Conservation (phyloP, 768 basidiomycete genomes). For the Phallus indusiatus region DNA sequence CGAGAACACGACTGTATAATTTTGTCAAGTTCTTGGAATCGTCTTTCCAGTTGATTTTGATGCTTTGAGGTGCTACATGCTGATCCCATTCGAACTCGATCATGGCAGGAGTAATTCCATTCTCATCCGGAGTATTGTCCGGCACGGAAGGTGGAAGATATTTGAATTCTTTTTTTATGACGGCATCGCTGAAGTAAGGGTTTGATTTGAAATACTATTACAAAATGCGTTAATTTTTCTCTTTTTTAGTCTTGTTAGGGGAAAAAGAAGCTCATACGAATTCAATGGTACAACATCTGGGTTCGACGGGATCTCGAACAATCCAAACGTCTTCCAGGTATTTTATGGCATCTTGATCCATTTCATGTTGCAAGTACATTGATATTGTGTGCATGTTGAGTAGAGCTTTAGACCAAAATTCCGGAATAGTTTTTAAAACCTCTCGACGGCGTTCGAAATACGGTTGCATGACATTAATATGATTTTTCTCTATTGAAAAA, state of each 20-base stretch:
- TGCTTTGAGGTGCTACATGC: slow-evolving; percentile 57
- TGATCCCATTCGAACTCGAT: slow-evolving; percentile 74
- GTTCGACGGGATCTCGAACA: slow-evolving; percentile 59
- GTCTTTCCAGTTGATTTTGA: slow-evolving; percentile 76
- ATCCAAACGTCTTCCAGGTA: slow-evolving; percentile 85
- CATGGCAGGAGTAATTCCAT: slow-evolving; percentile 72
- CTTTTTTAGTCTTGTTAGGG: neutral
- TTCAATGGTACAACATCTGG: slow-evolving; percentile 75
- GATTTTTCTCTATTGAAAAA: slow-evolving; percentile 46
- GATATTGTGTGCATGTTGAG: slow-evolving; percentile 61
- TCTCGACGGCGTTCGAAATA: slow-evolving; percentile 66
- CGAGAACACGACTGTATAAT: slow-evolving; percentile 57
- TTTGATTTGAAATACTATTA: slow-evolving; percentile 76
- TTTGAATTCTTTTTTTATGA: slow-evolving; percentile 78
- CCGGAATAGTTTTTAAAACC: slow-evolving; percentile 53
- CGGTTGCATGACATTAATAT: slow-evolving; percentile 45
- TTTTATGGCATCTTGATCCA: slow-evolving; percentile 74
- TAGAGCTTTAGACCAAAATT: slow-evolving; percentile 82
- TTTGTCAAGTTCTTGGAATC: slow-evolving; percentile 68
- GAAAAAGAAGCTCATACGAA: slow-evolving; percentile 52
- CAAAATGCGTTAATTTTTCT: too few relatives aligned
- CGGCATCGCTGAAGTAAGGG: slow-evolving; percentile 66
- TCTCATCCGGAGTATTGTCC: slow-evolving; percentile 51
- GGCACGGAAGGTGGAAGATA: slow-evolving; percentile 45
- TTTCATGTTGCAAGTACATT: slow-evolving; percentile 57